Base-by-base conservation (phyloP, 2,329 filamentous ascomycete species). In the Nannizzia gypsea region DNA sequence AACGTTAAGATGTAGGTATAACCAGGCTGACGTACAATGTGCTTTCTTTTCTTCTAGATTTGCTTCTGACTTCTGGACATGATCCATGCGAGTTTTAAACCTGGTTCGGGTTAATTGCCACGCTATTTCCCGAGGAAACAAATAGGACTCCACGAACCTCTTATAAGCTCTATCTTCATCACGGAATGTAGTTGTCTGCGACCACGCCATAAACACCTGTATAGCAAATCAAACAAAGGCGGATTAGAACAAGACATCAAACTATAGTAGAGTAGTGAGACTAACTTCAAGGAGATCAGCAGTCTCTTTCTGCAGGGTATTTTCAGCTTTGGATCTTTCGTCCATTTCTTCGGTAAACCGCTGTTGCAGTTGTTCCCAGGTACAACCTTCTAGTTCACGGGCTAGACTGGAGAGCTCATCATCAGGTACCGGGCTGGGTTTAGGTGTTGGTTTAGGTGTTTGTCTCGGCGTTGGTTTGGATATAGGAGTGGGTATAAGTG, bases 131-230 rank as follows among this genome's bases (percentile, higher is more conserved):
- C 3, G 15, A 15, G n/a, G 54, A 11, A 8, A 13, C 11, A 13
- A 22, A 13, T 3, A 24, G 9, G 22, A 13, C 36, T 24, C 20
- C 59, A 62, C 73, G 59, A 71, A 87, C 86, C 90, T 84, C 72
- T 92, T 92, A 63, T 83, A 79, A 24, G 88, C 87, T 60, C 91
- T 82, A 61, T 86, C 85, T 59, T 88, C 84, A 71, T 96, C 91
- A 63, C 89, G 84, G 9, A 78, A 75, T 34, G 84, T 81, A 0
- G 87, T 86, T 11, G 87, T 83, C 20, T 85, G 79, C 24, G 88
- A 87, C 90, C 91, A 96, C 38, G 85, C 76, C 61, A 81, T 80
- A 71, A 95, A 95, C 70, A 87, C 88, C 89, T 95, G 54, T 15
- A 20, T 50, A 60, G 55, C 40, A 58, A 22, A 8, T n/a, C 50